Base-by-base conservation (phyloP, 2,329 filamentous ascomycete genomes). In the Aspergillus transmontanensis region DNA sequence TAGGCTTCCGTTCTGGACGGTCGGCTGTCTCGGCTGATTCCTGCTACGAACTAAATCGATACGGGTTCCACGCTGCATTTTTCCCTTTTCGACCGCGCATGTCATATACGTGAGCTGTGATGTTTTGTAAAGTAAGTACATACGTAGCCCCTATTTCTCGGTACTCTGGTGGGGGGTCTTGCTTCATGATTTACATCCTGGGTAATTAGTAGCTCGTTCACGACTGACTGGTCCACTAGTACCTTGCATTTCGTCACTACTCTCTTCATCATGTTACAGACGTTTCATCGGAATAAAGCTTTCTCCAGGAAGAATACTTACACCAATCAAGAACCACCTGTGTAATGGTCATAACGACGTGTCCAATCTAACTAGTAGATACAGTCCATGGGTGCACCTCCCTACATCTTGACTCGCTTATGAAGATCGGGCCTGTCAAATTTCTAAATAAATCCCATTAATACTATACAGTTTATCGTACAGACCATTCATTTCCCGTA, bases 21-120 rank as follows among this genome's bases (percentile, higher is more conserved):
- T 58, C 66, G 65, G 65, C 56, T 66, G 62, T 63, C 64, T 64
- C 67, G 67, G 67, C 67, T 64, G 55, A 39, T 55, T 55, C 34
- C 51, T 59, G 48, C 54, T 66, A 46, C 56, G 19, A 55, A 58
- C 57, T 58, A 46, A 54, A 48, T 55, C 50, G 50, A 30, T 26
- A 34, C 30, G 26, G 14, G 30, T 34, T 57, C 46, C 56, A 39
- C 50, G 59, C 46, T 46, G 39, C 51, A 61, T 56, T 36, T 61
- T 61, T 58, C 54, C 55, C 54, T 36, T 55, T 60, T 66, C 60
- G 55, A 41, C 41, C 48, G 36, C 11, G 30, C 43, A 34, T 50
- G 28, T 51, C 48, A 32, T 32, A 12, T 51, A 51, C 28, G 21
- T 48, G 45, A 48, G 23, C 21, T 28, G 21, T 12, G 3, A 48